Evolutionary conservation across 345 rosid species (phyloP).

Genomic region (Lepidium didymum): DNA sequence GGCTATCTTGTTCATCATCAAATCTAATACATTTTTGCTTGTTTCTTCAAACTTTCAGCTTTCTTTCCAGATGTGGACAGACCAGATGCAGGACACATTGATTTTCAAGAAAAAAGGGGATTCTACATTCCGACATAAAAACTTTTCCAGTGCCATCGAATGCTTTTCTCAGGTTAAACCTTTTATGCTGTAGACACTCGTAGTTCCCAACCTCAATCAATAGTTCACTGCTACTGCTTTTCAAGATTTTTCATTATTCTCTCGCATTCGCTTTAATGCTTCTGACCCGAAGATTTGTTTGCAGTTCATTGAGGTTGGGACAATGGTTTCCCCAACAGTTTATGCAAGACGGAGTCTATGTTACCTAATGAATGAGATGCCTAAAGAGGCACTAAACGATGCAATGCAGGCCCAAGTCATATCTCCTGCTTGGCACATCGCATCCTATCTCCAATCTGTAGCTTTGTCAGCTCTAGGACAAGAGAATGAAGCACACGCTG

Average conservation of each 20-base stretch:
- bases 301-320: constrained; percentile 76
- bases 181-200: background rate
- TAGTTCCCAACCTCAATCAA: background rate
- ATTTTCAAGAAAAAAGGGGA: constrained; percentile 75
- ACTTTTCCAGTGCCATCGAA: constrained; percentile 53
- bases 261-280: background rate
- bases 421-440: constrained; percentile 73
- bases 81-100: constrained; percentile 77
- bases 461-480: constrained; percentile 51
- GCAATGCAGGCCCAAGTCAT: constrained; percentile 74
- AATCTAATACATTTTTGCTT: background rate
- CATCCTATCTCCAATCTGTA: constrained; percentile 72
- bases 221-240: background rate
- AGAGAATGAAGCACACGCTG: constrained; percentile 55
- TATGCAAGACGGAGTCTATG: constrained; percentile 66
- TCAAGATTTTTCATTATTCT: background rate
- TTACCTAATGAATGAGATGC: constrained; percentile 62
- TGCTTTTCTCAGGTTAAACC: constrained; percentile 58
- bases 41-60: constrained; percentile 39
- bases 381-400: constrained; percentile 64
- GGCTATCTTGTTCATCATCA: background rate
- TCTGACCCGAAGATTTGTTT: background rate
- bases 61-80: constrained; percentile 92
- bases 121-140: constrained; percentile 67
- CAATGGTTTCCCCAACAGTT: constrained; percentile 76